A percentile compares a stretch with the other conserved stretches of the same genome.
Evolutionary conservation across 2,329 filamentous ascomycete genomes (phyloP).

Genomic region (Dactylellina drechsleri): DNA sequence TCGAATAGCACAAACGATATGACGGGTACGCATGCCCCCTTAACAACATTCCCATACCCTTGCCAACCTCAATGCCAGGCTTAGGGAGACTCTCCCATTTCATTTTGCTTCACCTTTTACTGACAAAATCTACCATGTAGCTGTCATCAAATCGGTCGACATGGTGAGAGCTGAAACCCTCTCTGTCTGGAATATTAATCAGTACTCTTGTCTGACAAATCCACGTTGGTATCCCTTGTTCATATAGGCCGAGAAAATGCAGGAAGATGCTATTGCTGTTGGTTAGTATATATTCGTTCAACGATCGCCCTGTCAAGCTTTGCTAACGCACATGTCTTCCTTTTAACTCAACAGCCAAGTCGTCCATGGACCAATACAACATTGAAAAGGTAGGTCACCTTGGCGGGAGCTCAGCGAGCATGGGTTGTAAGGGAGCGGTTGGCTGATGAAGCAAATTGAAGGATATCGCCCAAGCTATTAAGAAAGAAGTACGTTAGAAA

Average conservation of each 20-base stretch:
- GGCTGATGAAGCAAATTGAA: slow-evolving; percentile 61
- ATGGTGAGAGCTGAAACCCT: slow-evolving; percentile 75
- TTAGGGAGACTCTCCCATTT: background rate
- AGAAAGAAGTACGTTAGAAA: slow-evolving; percentile 76
- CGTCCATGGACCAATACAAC: slow-evolving; percentile 76
- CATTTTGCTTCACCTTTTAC: background rate
- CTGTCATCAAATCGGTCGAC: slow-evolving; percentile 96
- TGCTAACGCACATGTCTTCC: background rate
- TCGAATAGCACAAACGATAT: slow-evolving; percentile 35
- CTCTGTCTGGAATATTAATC: background rate
- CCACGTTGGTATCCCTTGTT: no score
- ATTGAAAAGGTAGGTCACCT: slow-evolving; percentile 72
- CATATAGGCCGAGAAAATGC: slow-evolving; percentile 91
- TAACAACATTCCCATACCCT: background rate
- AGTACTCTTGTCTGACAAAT: no score
- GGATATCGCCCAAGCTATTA: slow-evolving; percentile 97
- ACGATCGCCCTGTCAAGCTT: background rate
- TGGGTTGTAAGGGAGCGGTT: background rate
- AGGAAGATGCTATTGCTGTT: slow-evolving; percentile 92
- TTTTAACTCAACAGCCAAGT: slow-evolving; percentile 67
- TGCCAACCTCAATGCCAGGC: background rate
- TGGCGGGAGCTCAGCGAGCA: background rate
- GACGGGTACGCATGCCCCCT: slow-evolving; percentile 39
- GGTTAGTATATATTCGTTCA: slow-evolving; percentile 71
- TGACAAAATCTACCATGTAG: slow-evolving; percentile 65